Evolutionary conservation across 208 protist genomes (phyloP).

Genomic region (Trypanosoma melophagium): DNA sequence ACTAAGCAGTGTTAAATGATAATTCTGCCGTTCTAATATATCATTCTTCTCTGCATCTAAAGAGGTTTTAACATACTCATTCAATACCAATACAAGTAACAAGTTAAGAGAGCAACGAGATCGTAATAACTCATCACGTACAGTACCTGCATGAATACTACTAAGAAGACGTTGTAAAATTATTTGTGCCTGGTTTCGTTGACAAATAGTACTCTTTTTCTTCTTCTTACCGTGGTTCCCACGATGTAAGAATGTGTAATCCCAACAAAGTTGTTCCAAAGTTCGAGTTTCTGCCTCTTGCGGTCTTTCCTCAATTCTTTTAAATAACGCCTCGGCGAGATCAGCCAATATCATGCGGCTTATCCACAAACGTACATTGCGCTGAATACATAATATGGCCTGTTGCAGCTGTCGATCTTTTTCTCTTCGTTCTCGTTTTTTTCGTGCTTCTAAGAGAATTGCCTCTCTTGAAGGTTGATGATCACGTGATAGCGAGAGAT

Average conservation of each 20-base stretch:
- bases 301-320: slow-evolving; percentile 1
- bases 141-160: slow-evolving; percentile 4
- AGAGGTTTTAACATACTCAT: not conserved
- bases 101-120: not conserved
- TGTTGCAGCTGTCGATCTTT: slow-evolving; percentile 35
- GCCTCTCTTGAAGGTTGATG: slow-evolving; percentile 45
- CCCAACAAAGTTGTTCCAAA: slow-evolving; percentile 20
- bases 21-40: not conserved
- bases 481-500: slow-evolving; percentile 65
- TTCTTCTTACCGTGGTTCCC: not conserved
- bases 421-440: slow-evolving; percentile 48
- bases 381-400: slow-evolving; percentile 47
- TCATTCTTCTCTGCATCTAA: not conserved
- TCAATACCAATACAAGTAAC: slow-evolving; percentile 8
- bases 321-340: slow-evolving; percentile 13
- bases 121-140: slow-evolving; percentile 10
- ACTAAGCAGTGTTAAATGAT: slow-evolving; percentile 11
- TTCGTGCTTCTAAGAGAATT: slow-evolving; percentile 55
- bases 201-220: not conserved
- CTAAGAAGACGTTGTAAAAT: slow-evolving; percentile 3
- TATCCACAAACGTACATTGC: slow-evolving; percentile 44
- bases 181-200: slow-evolving; percentile 1
- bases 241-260: slow-evolving; percentile 26
- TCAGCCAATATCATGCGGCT: slow-evolving; percentile 28
- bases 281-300: not conserved